These are phyloP conservation scores for Escallonia herrerae DNA, from an alignment of 129 eudicot species.

Conservation along the genomic window DNA sequence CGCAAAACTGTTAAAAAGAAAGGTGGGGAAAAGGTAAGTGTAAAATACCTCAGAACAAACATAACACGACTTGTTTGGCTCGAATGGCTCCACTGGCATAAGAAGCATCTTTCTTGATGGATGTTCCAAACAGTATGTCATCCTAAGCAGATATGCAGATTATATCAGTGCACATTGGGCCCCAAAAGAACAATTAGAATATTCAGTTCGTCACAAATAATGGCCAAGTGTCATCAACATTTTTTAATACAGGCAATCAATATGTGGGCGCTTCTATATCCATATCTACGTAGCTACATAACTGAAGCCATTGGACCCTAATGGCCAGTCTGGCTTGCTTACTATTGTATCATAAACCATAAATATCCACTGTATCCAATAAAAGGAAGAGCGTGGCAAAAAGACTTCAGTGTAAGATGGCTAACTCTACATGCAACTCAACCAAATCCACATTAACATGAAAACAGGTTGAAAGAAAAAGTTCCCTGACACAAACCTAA, in stretches of 20 bases:
- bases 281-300: not conserved
- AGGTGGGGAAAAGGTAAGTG: slow-evolving; percentile 1
- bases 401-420: not conserved
- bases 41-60: slow-evolving; percentile 81
- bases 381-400: slow-evolving; percentile 3
- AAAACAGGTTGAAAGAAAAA: no score
- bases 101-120: slow-evolving; percentile 94
- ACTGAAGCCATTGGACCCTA: no score
- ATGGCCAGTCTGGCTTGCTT: no score
- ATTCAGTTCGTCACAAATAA: not conserved
- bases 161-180: not conserved
- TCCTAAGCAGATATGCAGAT: slow-evolving; percentile 32
- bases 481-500: no score
- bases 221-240: not conserved
- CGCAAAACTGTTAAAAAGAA: not conserved
- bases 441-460: not conserved
- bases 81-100: slow-evolving; percentile 96
- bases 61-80: slow-evolving; percentile 85
- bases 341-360: no score
- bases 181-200: not conserved
- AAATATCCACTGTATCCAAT: not conserved
- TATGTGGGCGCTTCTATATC: not conserved
- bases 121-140: slow-evolving; percentile 92
- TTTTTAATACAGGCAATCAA: not conserved
- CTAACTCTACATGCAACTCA: not conserved